Evolutionary conservation across 352 stramenopile species (phyloP).

Genomic region (Phytophthora litchii): DNA sequence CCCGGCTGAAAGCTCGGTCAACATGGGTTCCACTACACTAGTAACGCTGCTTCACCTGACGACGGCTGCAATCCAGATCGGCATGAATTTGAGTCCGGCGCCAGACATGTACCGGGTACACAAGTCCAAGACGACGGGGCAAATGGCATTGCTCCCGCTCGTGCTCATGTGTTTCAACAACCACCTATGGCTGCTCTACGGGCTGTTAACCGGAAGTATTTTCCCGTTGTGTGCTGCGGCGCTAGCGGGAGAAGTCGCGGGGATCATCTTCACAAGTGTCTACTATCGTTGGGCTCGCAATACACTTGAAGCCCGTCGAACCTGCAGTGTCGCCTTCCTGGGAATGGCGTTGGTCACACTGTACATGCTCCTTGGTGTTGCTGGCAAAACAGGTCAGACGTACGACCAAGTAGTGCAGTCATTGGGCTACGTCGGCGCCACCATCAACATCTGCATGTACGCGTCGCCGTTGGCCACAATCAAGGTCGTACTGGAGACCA

Average conservation of each 20-base stretch:
- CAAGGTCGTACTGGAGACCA: conserved; percentile 52
- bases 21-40: conserved; percentile 30
- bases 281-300: conserved; percentile 33
- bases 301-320: conserved; percentile 18
- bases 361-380: conserved; percentile 46
- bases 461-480: conserved; percentile 61
- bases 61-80: conserved; percentile 40
- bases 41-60: conserved; percentile 33
- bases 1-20: conserved; percentile 28
- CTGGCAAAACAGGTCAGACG: conserved; percentile 37
- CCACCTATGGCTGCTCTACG: conserved; percentile 47
- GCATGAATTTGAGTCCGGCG: conserved; percentile 42
- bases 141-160: conserved; percentile 46
- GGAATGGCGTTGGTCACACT: conserved; percentile 29
- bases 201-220: conserved; percentile 30
- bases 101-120: conserved; percentile 36
- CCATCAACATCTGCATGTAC: conserved; percentile 60
- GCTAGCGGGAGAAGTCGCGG: conserved; percentile 22
- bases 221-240: conserved; percentile 36
- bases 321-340: conserved; percentile 10
- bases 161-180: conserved; percentile 54
- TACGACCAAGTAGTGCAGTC: conserved; percentile 23
- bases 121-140: conserved; percentile 34
- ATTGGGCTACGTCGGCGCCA: conserved; percentile 46
- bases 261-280: conserved; percentile 30